A percentile compares a stretch with the other conserved stretches of the same genome.
Conservation (phyloP, 108 stramenopile genomes). For the Skeletonema costatum region DNA sequence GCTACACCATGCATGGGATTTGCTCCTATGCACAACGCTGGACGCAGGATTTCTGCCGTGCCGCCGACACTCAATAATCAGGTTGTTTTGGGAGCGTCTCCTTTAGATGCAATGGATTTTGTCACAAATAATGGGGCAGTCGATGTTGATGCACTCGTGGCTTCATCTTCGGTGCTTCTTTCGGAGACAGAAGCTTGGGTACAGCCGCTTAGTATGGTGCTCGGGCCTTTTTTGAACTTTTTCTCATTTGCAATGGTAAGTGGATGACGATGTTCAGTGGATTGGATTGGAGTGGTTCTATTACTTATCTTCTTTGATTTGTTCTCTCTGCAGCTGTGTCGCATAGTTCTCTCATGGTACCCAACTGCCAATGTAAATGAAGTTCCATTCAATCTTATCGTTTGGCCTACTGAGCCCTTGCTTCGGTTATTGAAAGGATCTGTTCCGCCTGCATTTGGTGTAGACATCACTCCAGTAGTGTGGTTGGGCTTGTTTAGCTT, state of each 20-base stretch:
- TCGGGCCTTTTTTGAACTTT: conserved; percentile 81
- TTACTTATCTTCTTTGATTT: not conserved
- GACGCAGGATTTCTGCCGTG: not conserved
- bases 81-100: not conserved
- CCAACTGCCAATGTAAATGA: conserved; percentile 78
- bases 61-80: not conserved
- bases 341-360: conserved; percentile 89
- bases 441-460: conserved; percentile 93
- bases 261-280: not conserved
- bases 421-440: conserved; percentile 66
- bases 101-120: not conserved
- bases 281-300: not conserved
- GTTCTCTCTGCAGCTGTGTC: conserved; percentile 56
- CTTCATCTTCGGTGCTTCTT: conserved; percentile 56
- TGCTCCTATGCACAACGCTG: not conserved
- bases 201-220: conserved; percentile 62
- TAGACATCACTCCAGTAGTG: conserved; percentile 96
- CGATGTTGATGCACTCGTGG: not conserved
- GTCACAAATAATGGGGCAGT: not conserved
- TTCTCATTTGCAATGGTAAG: conserved; percentile 85
- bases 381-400: conserved; percentile 80
- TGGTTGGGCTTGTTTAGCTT: conserved; percentile 95
- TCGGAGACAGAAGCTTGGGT: conserved; percentile 90
- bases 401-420: conserved; percentile 85
- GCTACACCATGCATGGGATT: not conserved